Percentiles rank a stretch among this genome's conserved stretches.
Evolutionary conservation across 1,284 basidiomycete genomes (phyloP).

Genomic region (Irpex sp.): DNA sequence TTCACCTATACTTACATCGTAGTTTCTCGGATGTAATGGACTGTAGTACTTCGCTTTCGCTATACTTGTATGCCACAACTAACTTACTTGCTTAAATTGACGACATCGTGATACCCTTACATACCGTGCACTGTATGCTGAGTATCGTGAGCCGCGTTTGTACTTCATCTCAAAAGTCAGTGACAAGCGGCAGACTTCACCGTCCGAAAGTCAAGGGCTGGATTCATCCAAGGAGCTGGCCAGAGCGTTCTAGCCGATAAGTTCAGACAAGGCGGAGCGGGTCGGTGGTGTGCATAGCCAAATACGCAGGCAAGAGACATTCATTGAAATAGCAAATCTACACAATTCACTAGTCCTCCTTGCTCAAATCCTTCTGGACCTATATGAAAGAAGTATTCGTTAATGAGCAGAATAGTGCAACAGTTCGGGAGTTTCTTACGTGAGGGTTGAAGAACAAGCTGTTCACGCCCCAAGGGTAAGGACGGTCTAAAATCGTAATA

Average conservation of each 20-base stretch:
- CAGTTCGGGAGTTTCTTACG: conserved; percentile 37
- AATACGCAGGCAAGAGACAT: not conserved
- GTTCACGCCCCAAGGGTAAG: conserved; percentile 82
- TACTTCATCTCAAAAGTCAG: no score
- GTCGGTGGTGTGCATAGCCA: not conserved
- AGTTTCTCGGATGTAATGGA: not conserved
- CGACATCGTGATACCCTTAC: not conserved
- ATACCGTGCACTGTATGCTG: not conserved
- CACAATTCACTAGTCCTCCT: conserved; percentile 21
- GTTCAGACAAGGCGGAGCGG: not conserved
- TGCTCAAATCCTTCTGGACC: conserved; percentile 62
- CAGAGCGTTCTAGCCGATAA: not conserved
- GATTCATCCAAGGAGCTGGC: not conserved
- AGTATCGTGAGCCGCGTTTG: no score
- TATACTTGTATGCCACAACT: not conserved
- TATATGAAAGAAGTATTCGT: conserved; percentile 21
- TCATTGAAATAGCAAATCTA: not conserved
- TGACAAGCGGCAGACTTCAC: no score
- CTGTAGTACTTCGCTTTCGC: not conserved
- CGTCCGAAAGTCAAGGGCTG: no score
- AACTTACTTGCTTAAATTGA: not conserved
- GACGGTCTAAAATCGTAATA: conserved; percentile 37
- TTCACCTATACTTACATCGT: not conserved
- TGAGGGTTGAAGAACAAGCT: conserved; percentile 77
- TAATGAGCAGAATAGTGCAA: not conserved